Evolutionary conservation across 805 yeast genomes (phyloP).

Genomic region (Candida jianshihensis): DNA sequence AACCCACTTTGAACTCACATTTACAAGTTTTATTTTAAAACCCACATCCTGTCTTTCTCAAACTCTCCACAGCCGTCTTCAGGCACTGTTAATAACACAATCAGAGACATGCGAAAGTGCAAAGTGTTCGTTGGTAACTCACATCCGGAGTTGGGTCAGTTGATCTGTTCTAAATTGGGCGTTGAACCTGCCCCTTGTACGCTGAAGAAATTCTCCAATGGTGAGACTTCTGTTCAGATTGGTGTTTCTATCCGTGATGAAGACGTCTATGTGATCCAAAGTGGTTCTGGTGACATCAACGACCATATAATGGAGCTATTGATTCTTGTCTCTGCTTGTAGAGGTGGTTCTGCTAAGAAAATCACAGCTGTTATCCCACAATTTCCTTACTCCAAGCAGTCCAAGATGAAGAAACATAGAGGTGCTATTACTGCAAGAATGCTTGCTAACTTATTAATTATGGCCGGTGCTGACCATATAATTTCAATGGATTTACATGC

Average conservation of each 20-base stretch:
- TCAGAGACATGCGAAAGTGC: conserved; percentile 77
- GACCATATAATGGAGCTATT: conserved; percentile 95
- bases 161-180: conserved; percentile 87
- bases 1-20: too few relatives aligned
- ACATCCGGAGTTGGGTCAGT: conserved; percentile 88
- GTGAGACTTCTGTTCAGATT: conserved; percentile 94
- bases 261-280: conserved; percentile 89
- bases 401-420: conserved; percentile 97
- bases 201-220: conserved; percentile 88
- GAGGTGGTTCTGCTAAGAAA: conserved; percentile 97
- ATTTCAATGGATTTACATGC: conserved; percentile 96
- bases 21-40: too few relatives aligned
- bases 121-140: conserved; percentile 95
- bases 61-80: conserved; percentile 4
- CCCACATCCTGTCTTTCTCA: conserved; percentile 7
- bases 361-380: conserved; percentile 95
- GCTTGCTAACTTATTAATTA: conserved; percentile 89
- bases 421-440: conserved; percentile 98
- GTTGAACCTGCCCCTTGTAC: conserved; percentile 92
- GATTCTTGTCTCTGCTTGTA: conserved; percentile 89
- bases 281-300: conserved; percentile 80
- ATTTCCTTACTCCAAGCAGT: conserved; percentile 95
- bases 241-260: conserved; percentile 95
- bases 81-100: conserved; percentile 1
- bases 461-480: conserved; percentile 99